Percentiles rank a stretch among this genome's conserved stretches.
phyloP scores from a whole-genome alignment of 768 basidiomycete species.

The Leucosporidium yakuticum region DNA sequence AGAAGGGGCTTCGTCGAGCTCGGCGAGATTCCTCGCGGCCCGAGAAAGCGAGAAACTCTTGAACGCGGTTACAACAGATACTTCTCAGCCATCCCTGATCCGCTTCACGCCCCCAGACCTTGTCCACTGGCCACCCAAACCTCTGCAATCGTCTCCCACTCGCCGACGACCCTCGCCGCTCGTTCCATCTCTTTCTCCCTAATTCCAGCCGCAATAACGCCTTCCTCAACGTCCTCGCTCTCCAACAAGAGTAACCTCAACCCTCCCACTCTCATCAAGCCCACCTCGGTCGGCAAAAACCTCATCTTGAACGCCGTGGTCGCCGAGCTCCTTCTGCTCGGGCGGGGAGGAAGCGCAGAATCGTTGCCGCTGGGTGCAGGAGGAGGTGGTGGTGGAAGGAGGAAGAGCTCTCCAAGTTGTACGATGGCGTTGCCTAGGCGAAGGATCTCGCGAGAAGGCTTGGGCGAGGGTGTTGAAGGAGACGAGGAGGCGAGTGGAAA shows the following conservation, averaged over 20 bases:
- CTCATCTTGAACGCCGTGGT: background rate
- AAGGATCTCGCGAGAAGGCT: background rate
- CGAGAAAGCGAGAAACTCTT: no score
- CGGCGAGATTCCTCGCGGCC: no score
- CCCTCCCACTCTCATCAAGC: constrained; percentile 5
- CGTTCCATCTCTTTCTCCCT: background rate
- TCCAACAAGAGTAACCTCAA: background rate
- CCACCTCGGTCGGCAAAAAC: background rate
- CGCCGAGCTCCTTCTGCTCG: background rate
- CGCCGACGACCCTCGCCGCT: background rate
- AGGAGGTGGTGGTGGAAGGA: background rate
- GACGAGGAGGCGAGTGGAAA: background rate
- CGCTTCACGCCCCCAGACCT: no score
- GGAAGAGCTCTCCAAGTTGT: background rate
- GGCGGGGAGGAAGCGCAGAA: background rate
- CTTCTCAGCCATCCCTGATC: no score
- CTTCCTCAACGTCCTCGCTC: background rate
- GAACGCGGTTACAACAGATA: no score
- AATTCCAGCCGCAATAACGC: background rate
- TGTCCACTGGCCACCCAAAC: background rate
- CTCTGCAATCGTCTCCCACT: background rate
- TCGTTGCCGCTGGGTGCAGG: background rate
- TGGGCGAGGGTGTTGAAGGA: background rate
- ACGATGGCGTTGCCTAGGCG: background rate
- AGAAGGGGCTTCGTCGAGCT: no score